A percentile compares a stretch with the other conserved stretches of the same genome.
phyloP scores from a whole-genome alignment of 78 protist genomes.

The Pigoraptor vietnamica region DNA sequence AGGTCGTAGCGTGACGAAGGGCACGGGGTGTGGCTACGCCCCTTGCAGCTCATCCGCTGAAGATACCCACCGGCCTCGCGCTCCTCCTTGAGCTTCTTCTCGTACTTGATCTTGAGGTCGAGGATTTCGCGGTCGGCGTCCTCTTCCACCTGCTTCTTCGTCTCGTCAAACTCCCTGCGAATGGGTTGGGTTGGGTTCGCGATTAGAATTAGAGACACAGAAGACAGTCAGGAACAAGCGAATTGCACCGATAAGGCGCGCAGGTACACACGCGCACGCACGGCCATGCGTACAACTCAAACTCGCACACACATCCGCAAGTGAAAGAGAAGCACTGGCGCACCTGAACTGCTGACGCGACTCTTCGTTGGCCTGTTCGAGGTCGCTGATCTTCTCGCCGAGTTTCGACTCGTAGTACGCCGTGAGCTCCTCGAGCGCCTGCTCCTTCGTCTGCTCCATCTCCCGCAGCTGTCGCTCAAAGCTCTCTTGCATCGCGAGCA shows the following conservation, averaged over 20 bases:
- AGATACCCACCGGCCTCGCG: not conserved
- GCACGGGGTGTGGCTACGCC: too few relatives aligned
- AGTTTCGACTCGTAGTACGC: constrained; percentile 27
- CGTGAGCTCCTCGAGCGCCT: constrained; percentile 29
- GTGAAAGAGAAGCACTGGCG: not conserved
- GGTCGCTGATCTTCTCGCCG: not conserved
- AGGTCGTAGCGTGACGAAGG: too few relatives aligned
- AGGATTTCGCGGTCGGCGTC: constrained; percentile 56
- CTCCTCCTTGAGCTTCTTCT: constrained; percentile 37
- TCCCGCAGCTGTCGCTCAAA: not conserved
- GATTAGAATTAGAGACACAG: too few relatives aligned
- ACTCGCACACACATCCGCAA: too few relatives aligned
- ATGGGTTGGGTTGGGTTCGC: too few relatives aligned
- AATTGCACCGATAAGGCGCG: too few relatives aligned
- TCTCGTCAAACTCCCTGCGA: constrained; percentile 21
- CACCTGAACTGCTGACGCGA: not conserved
- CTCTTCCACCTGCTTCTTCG: constrained; percentile 40
- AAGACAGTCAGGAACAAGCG: too few relatives aligned
- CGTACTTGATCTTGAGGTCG: constrained; percentile 43
- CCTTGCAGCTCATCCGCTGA: too few relatives aligned
- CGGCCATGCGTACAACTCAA: too few relatives aligned
- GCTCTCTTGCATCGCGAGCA: not conserved
- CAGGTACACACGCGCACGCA: too few relatives aligned
- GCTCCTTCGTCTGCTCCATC: constrained; percentile 7
- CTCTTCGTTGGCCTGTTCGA: constrained; percentile 3